These are phyloP conservation scores for Sphenostylis stenocarpa DNA, from an alignment of 306 rosid genomes.

Conservation along the genomic window DNA sequence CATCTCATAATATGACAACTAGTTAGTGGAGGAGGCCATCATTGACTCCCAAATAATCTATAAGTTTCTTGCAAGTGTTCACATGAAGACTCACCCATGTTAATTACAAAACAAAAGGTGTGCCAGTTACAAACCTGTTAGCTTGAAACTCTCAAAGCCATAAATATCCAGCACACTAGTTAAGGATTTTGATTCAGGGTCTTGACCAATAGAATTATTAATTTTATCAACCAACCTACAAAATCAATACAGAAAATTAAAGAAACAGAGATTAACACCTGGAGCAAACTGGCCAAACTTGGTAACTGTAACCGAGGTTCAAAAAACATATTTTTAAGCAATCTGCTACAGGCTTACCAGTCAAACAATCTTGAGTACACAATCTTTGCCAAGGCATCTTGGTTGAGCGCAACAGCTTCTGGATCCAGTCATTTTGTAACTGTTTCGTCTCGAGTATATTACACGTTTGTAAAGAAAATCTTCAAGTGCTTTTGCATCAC, in stretches of 20 bases:
- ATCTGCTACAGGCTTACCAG: no score
- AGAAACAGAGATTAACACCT: no score
- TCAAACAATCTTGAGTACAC: no score
- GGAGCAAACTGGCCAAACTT: no score
- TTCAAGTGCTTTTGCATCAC: constrained; percentile 82
- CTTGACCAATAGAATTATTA: constrained; percentile 92
- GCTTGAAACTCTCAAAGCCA: constrained; percentile 97
- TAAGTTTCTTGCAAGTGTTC: constrained; percentile 23
- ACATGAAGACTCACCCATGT: constrained; percentile 23
- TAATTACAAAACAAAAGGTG: constrained; percentile 51
- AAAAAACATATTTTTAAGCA: no score
- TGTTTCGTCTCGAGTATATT: constrained; percentile 87
- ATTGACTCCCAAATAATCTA: constrained; percentile 1
- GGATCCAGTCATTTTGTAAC: constrained; percentile 93
- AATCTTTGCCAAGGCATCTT: constrained; percentile 95
- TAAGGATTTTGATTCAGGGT: constrained; percentile 71
- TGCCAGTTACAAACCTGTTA: constrained; percentile 80
- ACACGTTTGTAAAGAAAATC: constrained; percentile 95
- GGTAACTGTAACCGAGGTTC: no score
- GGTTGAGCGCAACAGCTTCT: constrained; percentile 72
- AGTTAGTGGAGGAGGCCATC: constrained; percentile 9
- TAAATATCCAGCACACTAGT: constrained; percentile 96
- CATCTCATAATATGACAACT: constrained; percentile 6
- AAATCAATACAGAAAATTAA: no score
- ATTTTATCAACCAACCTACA: no score